phyloP scores from a whole-genome alignment of 2,329 filamentous ascomycete genomes.

The Macroventuria anomochaeta region DNA sequence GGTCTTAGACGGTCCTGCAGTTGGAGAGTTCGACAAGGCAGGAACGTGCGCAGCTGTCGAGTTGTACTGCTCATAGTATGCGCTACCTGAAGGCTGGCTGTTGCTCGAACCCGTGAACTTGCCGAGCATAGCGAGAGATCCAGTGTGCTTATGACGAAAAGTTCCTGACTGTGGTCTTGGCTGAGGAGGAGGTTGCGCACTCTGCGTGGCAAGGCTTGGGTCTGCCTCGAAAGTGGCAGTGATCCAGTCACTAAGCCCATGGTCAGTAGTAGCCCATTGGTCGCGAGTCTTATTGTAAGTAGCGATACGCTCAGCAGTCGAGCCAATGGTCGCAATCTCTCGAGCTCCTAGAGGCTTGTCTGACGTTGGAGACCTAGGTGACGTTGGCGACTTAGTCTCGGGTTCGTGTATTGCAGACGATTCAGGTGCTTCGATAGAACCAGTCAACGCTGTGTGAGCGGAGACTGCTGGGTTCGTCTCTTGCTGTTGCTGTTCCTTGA shows the following conservation, averaged over 20 bases:
- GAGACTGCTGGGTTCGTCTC: constrained; percentile 22
- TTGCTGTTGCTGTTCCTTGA: constrained; percentile 2
- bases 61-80: constrained; percentile 27
- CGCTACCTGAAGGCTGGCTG: constrained; percentile 22
- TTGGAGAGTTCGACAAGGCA: constrained; percentile 31
- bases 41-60: constrained; percentile 38
- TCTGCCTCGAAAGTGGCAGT: constrained; percentile 56
- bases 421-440: constrained; percentile 17
- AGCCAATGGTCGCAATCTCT: constrained; percentile 76
- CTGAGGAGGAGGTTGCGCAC: constrained; percentile 18
- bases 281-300: constrained; percentile 75
- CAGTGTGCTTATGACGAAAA: constrained; percentile 44
- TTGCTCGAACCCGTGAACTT: constrained; percentile 38
- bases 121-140: constrained; percentile 47
- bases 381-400: constrained; percentile 24
- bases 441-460: constrained; percentile 13
- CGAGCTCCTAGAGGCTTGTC: constrained; percentile 65
- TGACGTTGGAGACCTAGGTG: constrained; percentile 27
- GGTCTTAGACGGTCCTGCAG: constrained; percentile 26
- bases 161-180: constrained; percentile 37
- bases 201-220: constrained; percentile 57
- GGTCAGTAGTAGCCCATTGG: constrained; percentile 74
- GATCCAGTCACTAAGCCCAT: constrained; percentile 72
- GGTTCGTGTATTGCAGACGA: constrained; percentile 26
- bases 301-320: constrained; percentile 70